Evolutionary conservation across 192 early-diverging fungal genomes (phyloP).

Genomic region (Podila horticola): DNA sequence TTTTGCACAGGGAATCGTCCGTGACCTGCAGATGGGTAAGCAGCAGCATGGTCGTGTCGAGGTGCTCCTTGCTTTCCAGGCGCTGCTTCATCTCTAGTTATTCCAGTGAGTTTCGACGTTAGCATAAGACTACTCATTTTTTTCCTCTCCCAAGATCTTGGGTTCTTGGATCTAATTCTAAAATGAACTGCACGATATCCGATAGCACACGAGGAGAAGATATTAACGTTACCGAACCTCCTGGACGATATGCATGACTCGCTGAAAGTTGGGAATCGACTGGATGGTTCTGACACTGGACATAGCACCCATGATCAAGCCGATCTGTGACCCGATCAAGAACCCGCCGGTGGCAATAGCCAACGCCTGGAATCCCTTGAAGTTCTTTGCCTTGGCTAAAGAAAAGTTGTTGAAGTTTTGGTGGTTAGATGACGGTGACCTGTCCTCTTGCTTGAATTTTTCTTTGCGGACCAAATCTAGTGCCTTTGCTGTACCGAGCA

Average conservation of each 20-base stretch:
- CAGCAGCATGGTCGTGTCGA: slow-evolving; percentile 25
- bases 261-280: slow-evolving; percentile 44
- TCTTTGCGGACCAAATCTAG: not conserved
- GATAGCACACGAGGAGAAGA: not conserved
- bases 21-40: slow-evolving; percentile 24
- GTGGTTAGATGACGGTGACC: no score
- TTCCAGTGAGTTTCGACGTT: no score
- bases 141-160: not conserved
- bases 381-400: slow-evolving; percentile 31
- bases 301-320: slow-evolving; percentile 38
- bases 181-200: not conserved
- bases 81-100: slow-evolving; percentile 5
- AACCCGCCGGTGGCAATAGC: slow-evolving; percentile 25
- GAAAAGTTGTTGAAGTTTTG: not conserved
- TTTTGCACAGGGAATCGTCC: slow-evolving; percentile 20
- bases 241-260: slow-evolving; percentile 36
- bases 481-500: slow-evolving; percentile 31
- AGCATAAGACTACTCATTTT: not conserved
- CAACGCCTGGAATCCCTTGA: slow-evolving; percentile 19
- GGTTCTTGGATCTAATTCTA: not conserved
- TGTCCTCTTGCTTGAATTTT: not conserved
- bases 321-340: slow-evolving; percentile 34
- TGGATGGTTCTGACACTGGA: slow-evolving; percentile 41
- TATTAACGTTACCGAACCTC: slow-evolving; percentile 26
- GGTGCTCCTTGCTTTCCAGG: slow-evolving; percentile 1